Conservation (phyloP, 768 basidiomycete species). For the Rhizopogon salebrosus region DNA sequence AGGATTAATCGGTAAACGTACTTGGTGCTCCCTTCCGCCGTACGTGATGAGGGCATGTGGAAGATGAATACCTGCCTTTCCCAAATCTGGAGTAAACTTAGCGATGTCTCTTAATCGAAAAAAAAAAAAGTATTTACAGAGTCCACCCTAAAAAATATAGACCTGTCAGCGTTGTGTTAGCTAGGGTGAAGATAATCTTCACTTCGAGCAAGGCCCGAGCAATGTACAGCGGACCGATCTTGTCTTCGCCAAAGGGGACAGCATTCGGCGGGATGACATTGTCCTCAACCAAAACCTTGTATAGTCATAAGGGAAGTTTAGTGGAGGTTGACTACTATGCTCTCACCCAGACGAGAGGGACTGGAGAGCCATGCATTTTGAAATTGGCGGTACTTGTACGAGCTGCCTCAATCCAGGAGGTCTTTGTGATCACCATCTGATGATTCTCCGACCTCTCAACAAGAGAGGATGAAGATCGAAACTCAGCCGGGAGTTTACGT, state of each 20-base stretch:
- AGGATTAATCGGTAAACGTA: neutral
- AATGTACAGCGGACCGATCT: constrained; percentile 24
- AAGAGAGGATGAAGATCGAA: neutral
- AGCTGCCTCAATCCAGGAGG: constrained; percentile 22
- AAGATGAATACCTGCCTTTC: neutral
- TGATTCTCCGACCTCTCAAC: constrained; percentile 2
- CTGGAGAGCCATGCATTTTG: constrained; percentile 20
- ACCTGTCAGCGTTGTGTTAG: neutral
- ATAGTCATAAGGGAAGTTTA: neutral
- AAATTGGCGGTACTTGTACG: constrained; percentile 25
- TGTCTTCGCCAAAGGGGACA: constrained; percentile 28
- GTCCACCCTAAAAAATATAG: constrained; percentile 12
- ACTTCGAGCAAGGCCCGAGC: constrained; percentile 26
- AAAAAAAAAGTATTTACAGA: constrained; percentile 16
- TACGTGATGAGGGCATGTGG: neutral
- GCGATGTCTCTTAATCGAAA: neutral
- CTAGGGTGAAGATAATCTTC: neutral
- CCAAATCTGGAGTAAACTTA: neutral
- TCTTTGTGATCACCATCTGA: neutral
- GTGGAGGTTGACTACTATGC: neutral
- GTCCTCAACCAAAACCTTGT: constrained; percentile 24
- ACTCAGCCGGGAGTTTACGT: neutral
- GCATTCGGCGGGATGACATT: constrained; percentile 30
- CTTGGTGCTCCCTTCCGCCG: constrained; percentile 1
- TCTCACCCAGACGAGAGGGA: constrained; percentile 29